Base-by-base conservation (phyloP, 2,329 filamentous ascomycete species). In the Epichloe bromicola region DNA sequence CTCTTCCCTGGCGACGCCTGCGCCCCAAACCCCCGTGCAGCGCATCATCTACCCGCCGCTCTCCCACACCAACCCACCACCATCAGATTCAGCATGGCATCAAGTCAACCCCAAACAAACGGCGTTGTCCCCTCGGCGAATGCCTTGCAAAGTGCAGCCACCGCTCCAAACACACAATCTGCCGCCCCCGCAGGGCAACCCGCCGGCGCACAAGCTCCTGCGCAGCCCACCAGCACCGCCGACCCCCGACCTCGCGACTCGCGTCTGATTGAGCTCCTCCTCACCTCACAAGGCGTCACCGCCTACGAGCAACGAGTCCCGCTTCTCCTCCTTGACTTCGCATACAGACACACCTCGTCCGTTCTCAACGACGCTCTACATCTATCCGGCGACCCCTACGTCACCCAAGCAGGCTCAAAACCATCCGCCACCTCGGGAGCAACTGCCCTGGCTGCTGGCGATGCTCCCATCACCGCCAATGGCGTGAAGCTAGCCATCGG, bases 231-330 rank as follows among this genome's bases (percentile, higher is more conserved):
- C 46, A 61, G 69, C 34, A 61, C 68, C 39, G 60, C 71, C 11
- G 70, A 73, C 19, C 73, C 76, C 48, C 80, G 85, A 4, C 87
- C 87, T 1, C 85, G 86, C 68, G 87, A 93, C 66, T 80, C 84
- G 15, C 83, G 86, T 60, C 80, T 88, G 14, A 80, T 93, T 60
- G 86, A 91, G 69, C 79, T 90, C 17, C 78, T 93, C 48, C 80
- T 93, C 46, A 83, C 83, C 19, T 85, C 84, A 7, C 83, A 89
- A 60, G 86, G 86, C 61, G 86, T 91, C 10, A 82, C 83, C 4
- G 76, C 83, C 40, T 93, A 88, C 73, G 86, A 91, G 65, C 80
- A 85, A 65, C 86, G 87, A 60, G 86, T 93, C 1, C 87, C 87
- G 0, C 77, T 91, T 1, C 81, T 90, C 53, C 81, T 93, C 46